Percentiles rank a stretch among this genome's conserved stretches.
phyloP scores from a whole-genome alignment of 1,139 yeast genomes.

The Martiniozyma asiatica region DNA sequence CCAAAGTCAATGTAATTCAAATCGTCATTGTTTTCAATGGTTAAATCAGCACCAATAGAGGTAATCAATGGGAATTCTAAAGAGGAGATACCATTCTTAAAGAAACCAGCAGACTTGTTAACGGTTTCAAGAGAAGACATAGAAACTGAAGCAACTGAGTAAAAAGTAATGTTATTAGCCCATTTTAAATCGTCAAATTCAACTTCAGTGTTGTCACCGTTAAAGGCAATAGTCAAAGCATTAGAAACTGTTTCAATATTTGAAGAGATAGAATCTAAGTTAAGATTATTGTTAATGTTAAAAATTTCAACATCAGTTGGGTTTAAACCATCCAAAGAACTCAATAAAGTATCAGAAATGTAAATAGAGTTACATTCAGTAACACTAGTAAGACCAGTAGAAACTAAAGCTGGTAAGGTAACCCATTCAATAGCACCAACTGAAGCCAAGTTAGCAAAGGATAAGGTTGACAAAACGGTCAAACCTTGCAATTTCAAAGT shows the following conservation, averaged over 20 bases:
- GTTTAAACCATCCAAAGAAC: conserved; percentile 69
- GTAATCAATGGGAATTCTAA: conserved; percentile 46
- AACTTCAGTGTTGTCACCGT: conserved; percentile 65
- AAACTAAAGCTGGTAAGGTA: conserved; percentile 72
- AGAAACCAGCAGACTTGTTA: conserved; percentile 72
- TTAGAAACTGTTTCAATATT: conserved; percentile 65
- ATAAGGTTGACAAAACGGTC: conserved; percentile 55
- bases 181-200: conserved; percentile 56
- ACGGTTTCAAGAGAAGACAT: conserved; percentile 57
- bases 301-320: conserved; percentile 60
- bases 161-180: conserved; percentile 81
- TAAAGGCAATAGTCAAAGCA: conserved; percentile 68
- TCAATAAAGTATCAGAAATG: conserved; percentile 81
- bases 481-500: conserved; percentile 48
- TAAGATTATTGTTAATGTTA: conserved; percentile 81
- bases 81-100: conserved; percentile 47
- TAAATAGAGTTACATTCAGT: conserved; percentile 59
- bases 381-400: conserved; percentile 68
- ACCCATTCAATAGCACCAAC: conserved; percentile 71
- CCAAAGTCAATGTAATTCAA: conserved; percentile 64
- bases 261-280: conserved; percentile 57
- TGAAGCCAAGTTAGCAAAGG: conserved; percentile 68
- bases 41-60: conserved; percentile 67
- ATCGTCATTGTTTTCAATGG: conserved; percentile 61
- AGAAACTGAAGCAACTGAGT: conserved; percentile 62